These are phyloP conservation scores for Magnaporthiopsis rhizophila DNA, from an alignment of 2,329 filamentous ascomycete genomes.

Conservation along the genomic window DNA sequence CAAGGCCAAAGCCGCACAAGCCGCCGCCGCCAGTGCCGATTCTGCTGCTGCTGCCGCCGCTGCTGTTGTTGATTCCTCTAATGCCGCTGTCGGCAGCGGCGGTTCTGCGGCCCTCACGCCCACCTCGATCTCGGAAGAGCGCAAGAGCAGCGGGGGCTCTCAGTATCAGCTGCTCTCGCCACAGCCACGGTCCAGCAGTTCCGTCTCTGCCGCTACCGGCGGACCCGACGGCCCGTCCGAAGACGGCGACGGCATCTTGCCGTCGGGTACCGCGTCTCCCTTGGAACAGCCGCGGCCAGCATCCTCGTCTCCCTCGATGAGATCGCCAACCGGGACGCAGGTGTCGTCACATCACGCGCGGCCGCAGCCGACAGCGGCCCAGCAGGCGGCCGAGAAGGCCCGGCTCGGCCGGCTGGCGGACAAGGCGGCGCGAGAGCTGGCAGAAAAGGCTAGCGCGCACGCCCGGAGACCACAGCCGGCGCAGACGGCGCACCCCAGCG, in stretches of 20 bases:
- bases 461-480: constrained; percentile 40
- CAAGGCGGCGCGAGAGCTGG: constrained; percentile 44
- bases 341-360: constrained; percentile 9
- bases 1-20: constrained; percentile 20
- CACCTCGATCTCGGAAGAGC: not conserved
- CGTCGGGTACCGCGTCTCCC: not conserved
- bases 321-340: not conserved
- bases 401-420: constrained; percentile 50
- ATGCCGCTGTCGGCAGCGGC: no score
- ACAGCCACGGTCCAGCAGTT: not conserved
- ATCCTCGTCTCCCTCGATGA: not conserved
- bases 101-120: no score
- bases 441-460: constrained; percentile 49
- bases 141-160: not conserved
- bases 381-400: constrained; percentile 53
- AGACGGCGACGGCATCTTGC: not conserved
- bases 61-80: not conserved
- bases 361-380: constrained; percentile 32
- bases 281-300: not conserved
- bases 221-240: not conserved
- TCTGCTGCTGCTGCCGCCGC: not conserved
- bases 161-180: no score
- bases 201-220: not conserved
- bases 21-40: constrained; percentile 13
- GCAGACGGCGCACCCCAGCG: constrained; percentile 45